A percentile compares a stretch with the other conserved stretches of the same genome.
Evolutionary conservation across 768 basidiomycete species (phyloP).

Genomic region (Mycena galopus): DNA sequence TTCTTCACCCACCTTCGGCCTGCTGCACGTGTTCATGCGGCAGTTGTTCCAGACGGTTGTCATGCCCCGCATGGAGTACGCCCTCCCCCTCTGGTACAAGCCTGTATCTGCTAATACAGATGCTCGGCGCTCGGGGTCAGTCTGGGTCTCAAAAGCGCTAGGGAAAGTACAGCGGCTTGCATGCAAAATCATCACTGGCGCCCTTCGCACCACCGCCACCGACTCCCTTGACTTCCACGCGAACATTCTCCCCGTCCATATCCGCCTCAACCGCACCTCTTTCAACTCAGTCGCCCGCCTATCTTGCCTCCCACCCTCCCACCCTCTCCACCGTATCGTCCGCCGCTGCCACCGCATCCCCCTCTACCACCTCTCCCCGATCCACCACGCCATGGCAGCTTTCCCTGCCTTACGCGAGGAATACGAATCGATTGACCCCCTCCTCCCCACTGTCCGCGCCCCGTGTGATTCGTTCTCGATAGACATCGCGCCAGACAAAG

Average conservation of each 20-base stretch:
- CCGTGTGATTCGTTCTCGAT: too few species aligned
- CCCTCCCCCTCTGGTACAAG: too few species aligned
- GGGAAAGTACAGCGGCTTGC: not conserved
- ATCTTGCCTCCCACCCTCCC: not conserved
- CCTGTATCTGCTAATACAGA: too few species aligned
- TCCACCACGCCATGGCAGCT: not conserved
- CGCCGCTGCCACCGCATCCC: not conserved
- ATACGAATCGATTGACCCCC: not conserved
- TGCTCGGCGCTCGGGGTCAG: not conserved
- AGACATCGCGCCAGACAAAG: too few species aligned
- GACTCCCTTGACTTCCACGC: conserved; percentile 1
- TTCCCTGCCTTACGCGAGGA: not conserved
- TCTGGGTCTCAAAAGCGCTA: not conserved
- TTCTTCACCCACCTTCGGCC: conserved; percentile 1
- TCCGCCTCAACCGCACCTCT: not conserved
- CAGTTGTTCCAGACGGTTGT: not conserved
- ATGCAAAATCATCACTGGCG: not conserved
- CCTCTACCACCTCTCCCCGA: not conserved
- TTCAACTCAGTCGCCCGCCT: not conserved
- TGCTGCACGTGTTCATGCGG: not conserved
- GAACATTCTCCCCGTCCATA: not conserved
- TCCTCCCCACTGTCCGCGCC: too few species aligned
- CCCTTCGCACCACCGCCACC: not conserved
- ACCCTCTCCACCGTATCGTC: not conserved
- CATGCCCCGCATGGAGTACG: not conserved